Evolutionary conservation across 2,329 filamentous ascomycete species (phyloP).

Genomic region (Scedosporium aurantiacum): DNA sequence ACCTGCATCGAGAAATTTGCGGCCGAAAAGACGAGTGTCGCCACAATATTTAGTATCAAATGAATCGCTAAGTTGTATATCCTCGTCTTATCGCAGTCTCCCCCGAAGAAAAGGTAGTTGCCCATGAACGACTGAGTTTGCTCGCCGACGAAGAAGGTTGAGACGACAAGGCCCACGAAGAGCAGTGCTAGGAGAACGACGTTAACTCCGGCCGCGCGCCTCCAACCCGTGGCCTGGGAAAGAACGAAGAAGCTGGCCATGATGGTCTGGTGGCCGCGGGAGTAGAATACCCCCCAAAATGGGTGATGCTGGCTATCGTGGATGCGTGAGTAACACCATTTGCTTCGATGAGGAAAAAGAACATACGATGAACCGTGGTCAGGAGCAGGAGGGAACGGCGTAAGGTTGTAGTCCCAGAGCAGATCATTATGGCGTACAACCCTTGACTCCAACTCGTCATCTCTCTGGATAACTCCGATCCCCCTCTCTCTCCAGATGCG

Average conservation of each 20-base stretch:
- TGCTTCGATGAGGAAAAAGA: not conserved
- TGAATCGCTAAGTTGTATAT: constrained; percentile 22
- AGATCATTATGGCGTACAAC: not conserved
- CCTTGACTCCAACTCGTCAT: not conserved
- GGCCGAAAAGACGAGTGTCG: constrained; percentile 31
- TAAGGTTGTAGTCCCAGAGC: not conserved
- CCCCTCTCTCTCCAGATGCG: not conserved
- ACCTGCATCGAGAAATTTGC: constrained; percentile 42
- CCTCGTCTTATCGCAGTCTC: constrained; percentile 9
- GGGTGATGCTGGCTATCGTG: not conserved
- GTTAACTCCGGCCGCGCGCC: not conserved
- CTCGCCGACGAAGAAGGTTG: constrained; percentile 3
- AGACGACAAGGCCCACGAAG: not conserved
- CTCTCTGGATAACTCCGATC: not conserved
- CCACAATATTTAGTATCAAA: constrained; percentile 34
- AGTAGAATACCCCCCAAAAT: not conserved
- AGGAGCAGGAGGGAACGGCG: not conserved
- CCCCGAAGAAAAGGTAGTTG: constrained; percentile 14
- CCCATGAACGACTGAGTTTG: constrained; percentile 10
- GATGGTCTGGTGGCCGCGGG: not conserved
- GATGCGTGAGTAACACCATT: not conserved
- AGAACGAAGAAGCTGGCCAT: not conserved
- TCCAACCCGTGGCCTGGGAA: not conserved
- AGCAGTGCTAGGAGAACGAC: not conserved
- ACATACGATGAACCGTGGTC: not conserved